Percentiles rank a stretch among this genome's conserved stretches.
Evolutionary conservation across 2,329 filamentous ascomycete species (phyloP).

Genomic region (Aspergillus novoparasiticus): DNA sequence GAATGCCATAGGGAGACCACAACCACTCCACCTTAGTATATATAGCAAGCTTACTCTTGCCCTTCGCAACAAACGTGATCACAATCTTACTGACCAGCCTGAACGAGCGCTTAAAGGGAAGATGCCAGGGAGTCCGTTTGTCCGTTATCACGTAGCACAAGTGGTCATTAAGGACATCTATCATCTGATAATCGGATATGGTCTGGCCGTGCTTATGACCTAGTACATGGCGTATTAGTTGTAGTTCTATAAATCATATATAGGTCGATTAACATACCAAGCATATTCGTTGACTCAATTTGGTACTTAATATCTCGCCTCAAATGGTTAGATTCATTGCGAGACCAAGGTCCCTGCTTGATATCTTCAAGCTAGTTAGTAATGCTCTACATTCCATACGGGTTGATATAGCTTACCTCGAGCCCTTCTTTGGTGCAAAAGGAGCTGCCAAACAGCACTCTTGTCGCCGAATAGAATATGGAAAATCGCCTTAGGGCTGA

Average conservation of each 20-base stretch:
- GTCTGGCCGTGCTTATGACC: conserved; percentile 57
- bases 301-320: conserved; percentile 80
- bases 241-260: neutral
- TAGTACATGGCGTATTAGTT: conserved; percentile 22
- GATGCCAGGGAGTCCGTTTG: conserved; percentile 73
- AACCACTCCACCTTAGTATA: conserved; percentile 89
- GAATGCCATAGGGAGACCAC: conserved; percentile 58
- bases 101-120: conserved; percentile 79
- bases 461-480: conserved; percentile 97
- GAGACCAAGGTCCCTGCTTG: conserved; percentile 81
- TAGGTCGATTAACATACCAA: conserved; percentile 52
- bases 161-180: conserved; percentile 80
- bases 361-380: conserved; percentile 57
- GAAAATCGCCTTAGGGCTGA: conserved; percentile 92
- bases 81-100: conserved; percentile 86
- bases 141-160: conserved; percentile 69
- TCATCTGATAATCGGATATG: conserved; percentile 80
- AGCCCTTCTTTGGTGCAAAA: conserved; percentile 81
- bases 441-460: conserved; percentile 87
- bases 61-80: conserved; percentile 90
- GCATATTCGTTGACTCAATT: conserved; percentile 66
- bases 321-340: conserved; percentile 70
- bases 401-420: conserved; percentile 48
- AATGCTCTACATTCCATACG: neutral
- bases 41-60: conserved; percentile 85